Conservation (phyloP, 23 red algal genomes). For the Gracilaria vermiculophylla region DNA sequence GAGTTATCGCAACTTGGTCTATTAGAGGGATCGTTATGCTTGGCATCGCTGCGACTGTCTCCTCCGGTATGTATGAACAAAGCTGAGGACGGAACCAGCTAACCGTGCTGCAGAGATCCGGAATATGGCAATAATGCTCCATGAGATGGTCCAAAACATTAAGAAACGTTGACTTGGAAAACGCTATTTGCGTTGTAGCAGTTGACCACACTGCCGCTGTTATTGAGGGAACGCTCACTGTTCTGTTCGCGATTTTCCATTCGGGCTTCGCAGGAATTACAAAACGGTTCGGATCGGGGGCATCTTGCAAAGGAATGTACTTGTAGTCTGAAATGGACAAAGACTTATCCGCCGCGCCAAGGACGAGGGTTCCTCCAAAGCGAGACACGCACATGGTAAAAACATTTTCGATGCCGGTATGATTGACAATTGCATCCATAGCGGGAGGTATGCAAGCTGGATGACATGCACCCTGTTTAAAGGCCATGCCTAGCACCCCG, state of each 20-base stretch:
- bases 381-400: constrained; percentile 65
- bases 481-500: constrained; percentile 59
- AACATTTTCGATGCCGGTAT: constrained; percentile 48
- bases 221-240: constrained; percentile 12
- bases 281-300: not conserved
- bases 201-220: constrained; percentile 56
- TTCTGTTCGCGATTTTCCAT: constrained; percentile 38
- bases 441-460: constrained; percentile 54
- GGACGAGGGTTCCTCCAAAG: constrained; percentile 44
- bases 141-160: constrained; percentile 32
- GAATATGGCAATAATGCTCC: constrained; percentile 60
- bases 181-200: constrained; percentile 25
- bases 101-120: constrained; percentile 13
- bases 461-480: constrained; percentile 52
- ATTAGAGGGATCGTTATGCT: constrained; percentile 46
- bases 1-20: constrained; percentile 12
- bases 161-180: constrained; percentile 51
- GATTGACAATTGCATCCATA: constrained; percentile 57
- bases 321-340: constrained; percentile 10
- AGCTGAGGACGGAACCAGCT: constrained; percentile 67
- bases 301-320: constrained; percentile 33
- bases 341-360: constrained; percentile 39
- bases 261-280: constrained; percentile 15
- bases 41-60: constrained; percentile 33
- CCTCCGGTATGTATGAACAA: constrained; percentile 39